Evolutionary conservation across 208 protist genomes (phyloP).

Genomic region (Angomonas deanei): DNA sequence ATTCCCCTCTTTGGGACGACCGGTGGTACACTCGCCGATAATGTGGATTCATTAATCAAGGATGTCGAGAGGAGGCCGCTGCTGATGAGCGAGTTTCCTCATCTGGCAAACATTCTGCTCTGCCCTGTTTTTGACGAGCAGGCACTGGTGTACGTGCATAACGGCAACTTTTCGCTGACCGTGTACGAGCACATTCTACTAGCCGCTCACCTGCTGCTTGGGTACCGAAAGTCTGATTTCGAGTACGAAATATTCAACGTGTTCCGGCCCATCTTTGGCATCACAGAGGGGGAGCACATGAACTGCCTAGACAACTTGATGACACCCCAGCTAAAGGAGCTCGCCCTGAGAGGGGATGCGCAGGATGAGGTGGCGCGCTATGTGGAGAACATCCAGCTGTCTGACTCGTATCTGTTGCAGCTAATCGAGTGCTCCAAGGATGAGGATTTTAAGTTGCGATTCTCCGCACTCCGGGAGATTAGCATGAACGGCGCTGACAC

Average conservation of each 20-base stretch:
- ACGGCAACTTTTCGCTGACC: slow-evolving; percentile 6
- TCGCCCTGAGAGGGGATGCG: not conserved
- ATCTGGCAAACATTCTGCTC: slow-evolving; percentile 12
- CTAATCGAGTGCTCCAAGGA: slow-evolving; percentile 12
- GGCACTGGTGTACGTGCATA: slow-evolving; percentile 19
- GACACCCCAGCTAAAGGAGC: slow-evolving; percentile 8
- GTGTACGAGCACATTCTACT: slow-evolving; percentile 70
- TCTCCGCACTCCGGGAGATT: not conserved
- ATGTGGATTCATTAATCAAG: slow-evolving; percentile 4
- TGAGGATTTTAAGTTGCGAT: not conserved
- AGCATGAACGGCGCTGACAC: slow-evolving; percentile 15
- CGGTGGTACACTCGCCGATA: slow-evolving; percentile 17
- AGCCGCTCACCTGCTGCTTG: slow-evolving; percentile 25
- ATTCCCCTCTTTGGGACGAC: slow-evolving; percentile 34
- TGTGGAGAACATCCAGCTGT: not conserved
- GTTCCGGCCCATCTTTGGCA: slow-evolving; percentile 33
- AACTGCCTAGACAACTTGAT: slow-evolving; percentile 37
- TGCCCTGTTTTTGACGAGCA: slow-evolving; percentile 37
- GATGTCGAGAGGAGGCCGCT: not conserved
- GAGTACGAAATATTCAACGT: slow-evolving; percentile 27
- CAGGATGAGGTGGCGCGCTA: not conserved
- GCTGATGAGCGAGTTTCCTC: not conserved
- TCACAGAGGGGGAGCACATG: slow-evolving; percentile 42
- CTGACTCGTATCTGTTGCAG: slow-evolving; percentile 4
- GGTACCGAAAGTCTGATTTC: slow-evolving; percentile 1